phyloP scores from a whole-genome alignment of 2,329 filamentous ascomycete genomes.

The Hawksworthiomyces lignivorus region DNA sequence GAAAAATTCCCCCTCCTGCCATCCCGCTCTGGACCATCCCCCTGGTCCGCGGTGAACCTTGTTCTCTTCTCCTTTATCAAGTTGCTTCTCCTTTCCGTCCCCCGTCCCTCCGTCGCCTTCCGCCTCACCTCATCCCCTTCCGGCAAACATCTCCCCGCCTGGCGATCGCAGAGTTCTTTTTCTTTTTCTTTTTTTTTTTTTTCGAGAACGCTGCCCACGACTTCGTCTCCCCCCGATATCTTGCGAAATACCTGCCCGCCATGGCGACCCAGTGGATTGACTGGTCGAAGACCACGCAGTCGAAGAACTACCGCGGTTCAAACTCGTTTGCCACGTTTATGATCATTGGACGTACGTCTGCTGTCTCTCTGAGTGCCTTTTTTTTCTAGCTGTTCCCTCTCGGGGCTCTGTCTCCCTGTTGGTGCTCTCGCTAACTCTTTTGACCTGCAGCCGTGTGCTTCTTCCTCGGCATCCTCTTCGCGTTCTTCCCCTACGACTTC shows the following conservation, averaged over 20 bases:
- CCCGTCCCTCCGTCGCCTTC: background rate
- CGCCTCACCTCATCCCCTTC: too few relatives aligned
- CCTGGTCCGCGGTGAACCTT: too few relatives aligned
- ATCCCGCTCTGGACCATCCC: too few relatives aligned
- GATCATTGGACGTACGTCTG: constrained; percentile 80
- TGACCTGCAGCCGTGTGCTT: constrained; percentile 68
- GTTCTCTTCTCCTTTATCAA: background rate
- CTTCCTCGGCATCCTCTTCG: constrained; percentile 97
- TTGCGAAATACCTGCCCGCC: background rate
- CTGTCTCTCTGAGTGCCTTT: constrained; percentile 1
- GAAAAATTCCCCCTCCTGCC: too few relatives aligned
- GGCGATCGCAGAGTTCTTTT: too few relatives aligned
- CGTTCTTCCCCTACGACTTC: constrained; percentile 92
- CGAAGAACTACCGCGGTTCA: constrained; percentile 50
- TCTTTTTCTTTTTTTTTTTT: background rate
- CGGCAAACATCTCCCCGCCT: too few relatives aligned
- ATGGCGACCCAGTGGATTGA: constrained; percentile 34
- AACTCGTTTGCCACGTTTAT: constrained; percentile 90
- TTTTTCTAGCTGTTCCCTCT: constrained; percentile 2
- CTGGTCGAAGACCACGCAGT: constrained; percentile 50
- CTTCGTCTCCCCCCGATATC: too few relatives aligned
- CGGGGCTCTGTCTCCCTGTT: constrained; percentile 3
- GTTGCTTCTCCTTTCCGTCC: background rate
- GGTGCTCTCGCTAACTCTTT: constrained; percentile 11
- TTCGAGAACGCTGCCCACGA: too few relatives aligned